These are phyloP conservation scores for Madurella mycetomatis DNA, from an alignment of 2,329 filamentous ascomycete species.

Conservation along the genomic window DNA sequence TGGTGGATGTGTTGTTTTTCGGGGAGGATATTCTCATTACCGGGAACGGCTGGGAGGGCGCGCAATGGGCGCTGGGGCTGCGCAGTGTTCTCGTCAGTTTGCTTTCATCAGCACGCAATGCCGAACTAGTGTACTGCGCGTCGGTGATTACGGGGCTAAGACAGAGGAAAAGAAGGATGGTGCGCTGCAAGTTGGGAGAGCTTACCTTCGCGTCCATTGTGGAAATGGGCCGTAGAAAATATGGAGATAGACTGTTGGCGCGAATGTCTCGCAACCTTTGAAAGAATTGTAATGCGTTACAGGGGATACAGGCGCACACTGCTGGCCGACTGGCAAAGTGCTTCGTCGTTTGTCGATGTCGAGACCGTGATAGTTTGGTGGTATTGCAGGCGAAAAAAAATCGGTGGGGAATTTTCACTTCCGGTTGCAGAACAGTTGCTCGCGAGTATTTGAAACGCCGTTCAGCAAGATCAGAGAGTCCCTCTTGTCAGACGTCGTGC, in stretches of 20 bases:
- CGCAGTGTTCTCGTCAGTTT: constrained; percentile 9
- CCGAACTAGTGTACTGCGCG: too few species aligned
- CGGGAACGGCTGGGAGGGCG: constrained; percentile 47
- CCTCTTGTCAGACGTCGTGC: not conserved
- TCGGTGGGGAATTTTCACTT: too few species aligned
- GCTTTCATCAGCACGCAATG: not conserved
- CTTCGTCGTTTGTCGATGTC: not conserved
- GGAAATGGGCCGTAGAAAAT: constrained; percentile 6
- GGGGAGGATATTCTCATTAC: constrained; percentile 65
- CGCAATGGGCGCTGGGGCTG: constrained; percentile 67
- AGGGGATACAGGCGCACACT: not conserved
- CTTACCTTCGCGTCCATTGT: constrained; percentile 42
- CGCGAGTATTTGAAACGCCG: too few species aligned
- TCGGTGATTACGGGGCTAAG: too few species aligned
- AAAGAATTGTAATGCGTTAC: constrained; percentile 3
- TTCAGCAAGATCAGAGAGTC: not conserved
- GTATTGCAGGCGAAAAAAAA: too few species aligned
- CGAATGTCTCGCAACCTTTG: constrained; percentile 2
- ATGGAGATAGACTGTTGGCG: constrained; percentile 14
- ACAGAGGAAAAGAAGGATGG: not conserved
- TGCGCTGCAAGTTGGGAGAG: constrained; percentile 1
- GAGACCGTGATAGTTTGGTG: too few species aligned
- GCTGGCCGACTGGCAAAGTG: not conserved
- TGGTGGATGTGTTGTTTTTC: constrained; percentile 64
- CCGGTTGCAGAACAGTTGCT: too few species aligned